Conservation (phyloP, 768 basidiomycete species). For the Neoboletus magnificus region DNA sequence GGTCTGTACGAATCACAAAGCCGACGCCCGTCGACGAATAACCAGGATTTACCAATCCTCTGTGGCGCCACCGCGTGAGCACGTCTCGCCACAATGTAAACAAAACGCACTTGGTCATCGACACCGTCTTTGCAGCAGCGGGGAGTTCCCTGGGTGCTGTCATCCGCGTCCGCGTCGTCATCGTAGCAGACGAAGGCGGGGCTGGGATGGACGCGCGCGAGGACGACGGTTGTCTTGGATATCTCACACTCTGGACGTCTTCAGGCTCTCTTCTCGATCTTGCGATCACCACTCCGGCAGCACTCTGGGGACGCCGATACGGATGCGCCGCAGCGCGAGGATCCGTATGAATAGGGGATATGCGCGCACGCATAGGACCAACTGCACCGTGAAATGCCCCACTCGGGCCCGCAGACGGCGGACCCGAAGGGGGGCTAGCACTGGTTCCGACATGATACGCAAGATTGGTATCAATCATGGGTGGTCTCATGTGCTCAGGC, state of each 20-base stretch:
- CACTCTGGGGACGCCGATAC: slow-evolving; percentile 31
- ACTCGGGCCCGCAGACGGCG: slow-evolving; percentile 28
- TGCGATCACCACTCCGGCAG: slow-evolving; percentile 18
- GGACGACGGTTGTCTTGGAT: slow-evolving; percentile 16
- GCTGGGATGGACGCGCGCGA: slow-evolving; percentile 9
- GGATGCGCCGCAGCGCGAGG: slow-evolving; percentile 24
- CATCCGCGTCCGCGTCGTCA: not conserved
- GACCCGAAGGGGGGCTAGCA: slow-evolving; percentile 30
- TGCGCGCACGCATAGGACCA: slow-evolving; percentile 28
- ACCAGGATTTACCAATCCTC: slow-evolving; percentile 26
- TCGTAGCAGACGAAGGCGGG: slow-evolving; percentile 2
- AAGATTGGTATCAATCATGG: slow-evolving; percentile 32
- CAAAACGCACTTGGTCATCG: slow-evolving; percentile 23
- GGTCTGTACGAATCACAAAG: slow-evolving; percentile 58
- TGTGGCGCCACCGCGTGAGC: slow-evolving; percentile 11
- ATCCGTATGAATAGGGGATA: slow-evolving; percentile 25
- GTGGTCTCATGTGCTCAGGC: slow-evolving; percentile 34
- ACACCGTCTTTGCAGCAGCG: slow-evolving; percentile 4
- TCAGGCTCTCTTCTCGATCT: slow-evolving; percentile 31
- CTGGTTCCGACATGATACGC: slow-evolving; percentile 27
- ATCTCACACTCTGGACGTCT: slow-evolving; percentile 30
- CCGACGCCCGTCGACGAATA: slow-evolving; percentile 19
- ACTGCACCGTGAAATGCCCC: slow-evolving; percentile 9
- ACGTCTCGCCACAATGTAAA: not conserved
- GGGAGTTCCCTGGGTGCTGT: slow-evolving; percentile 3